Base-by-base conservation (phyloP, 169 alveolate genomes). In the Plasmodium vivax region DNA sequence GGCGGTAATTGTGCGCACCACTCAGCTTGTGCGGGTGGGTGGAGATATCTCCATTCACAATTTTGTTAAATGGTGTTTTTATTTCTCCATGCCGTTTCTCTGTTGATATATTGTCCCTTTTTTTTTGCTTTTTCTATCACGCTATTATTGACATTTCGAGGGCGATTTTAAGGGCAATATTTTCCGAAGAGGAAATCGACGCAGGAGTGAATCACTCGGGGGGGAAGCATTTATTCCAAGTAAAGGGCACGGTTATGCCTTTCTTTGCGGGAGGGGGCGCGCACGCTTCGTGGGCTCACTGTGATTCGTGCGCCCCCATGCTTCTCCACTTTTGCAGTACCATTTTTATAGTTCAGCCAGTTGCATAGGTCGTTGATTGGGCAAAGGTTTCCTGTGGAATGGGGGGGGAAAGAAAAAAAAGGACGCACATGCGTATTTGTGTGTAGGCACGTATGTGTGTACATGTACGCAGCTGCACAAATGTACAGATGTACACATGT, bases 291-390 rank as follows among this genome's bases (percentile, higher is more conserved):
- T n/a, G n/a, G n/a, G n/a, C n/a, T n/a, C n/a, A n/a, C n/a, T n/a
- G n/a, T n/a, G n/a, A n/a, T n/a, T n/a, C n/a, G n/a, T n/a, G n/a
- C n/a, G n/a, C n/a, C 38, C 32, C 47, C 51, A 16, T 79, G 43
- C 43, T 79, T 79, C 23, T 32, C 6, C 6, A 34, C 71, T 82
- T 51, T 83, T 14, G 27, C 56, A 41, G 72, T 85, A 85, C 93
- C 93, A 73, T 85, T 85, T 45, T 85, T 85, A 45, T 85, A 85
- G 77, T 85, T 85, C 23, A 85, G 79, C 93, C 93, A 85, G 43
- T 85, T 85, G 80, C 77, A 85, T 74, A 85, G 80, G 58, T 85
- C 93, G 45, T 45, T 85, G n/a, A 85, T 85, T 47, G 93, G 93
- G 38, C 93, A 85, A n/a, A 85, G 80, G 41, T 56, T 85, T 77